Evolutionary conservation across 2,329 filamentous ascomycete species (phyloP), one percentile per base, ranked within the genome.

Genomic region (Alternaria novae-zelandiae): DNA sequence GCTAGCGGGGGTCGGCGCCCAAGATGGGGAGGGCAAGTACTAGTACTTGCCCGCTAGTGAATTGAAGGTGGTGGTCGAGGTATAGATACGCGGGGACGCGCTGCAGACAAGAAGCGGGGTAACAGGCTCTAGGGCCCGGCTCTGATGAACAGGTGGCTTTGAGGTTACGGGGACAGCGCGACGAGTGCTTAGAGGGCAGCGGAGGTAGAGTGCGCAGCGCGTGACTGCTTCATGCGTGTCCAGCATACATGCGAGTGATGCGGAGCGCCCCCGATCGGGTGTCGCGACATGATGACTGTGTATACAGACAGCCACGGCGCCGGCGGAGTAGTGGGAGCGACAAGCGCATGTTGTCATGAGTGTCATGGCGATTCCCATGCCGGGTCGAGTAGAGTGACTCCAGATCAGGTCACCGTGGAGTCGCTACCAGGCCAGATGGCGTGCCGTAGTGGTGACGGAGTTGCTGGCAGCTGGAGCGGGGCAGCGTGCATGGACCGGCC

Each of bases 81-180:
- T 79, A 77, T 46, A 54, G 66, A 65, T 79, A 79, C 77, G 20
- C 57, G 63, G 65, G 63, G 54, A 49, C 50, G 64, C 54, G 66
- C 54, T 72, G 74, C 69, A 73, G 70, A 68, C 69, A 66, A 74
- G 70, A 78, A 78, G 76, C 76, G 77, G 77, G 78, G 77, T 79
- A 78, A 71, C 67, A 71, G 74, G 70, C 70, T 72, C 70, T 64
- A 74, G 65, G 65, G 59, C 63, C 58, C 68, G 64, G 61, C 66
- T 63, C 64, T 68, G 72, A 71, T 76, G 72, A 75, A 74, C 74
- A 76, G 75, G 76, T 77, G 74, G 77, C 75, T 79, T 75, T 66
- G 71, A 68, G 70, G 72, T 69, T 74, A 73, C 71, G 70, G 72
- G 61, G 68, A 74, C 69, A 66, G 73, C 70, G 61, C 71, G 71